Evolutionary conservation across 352 stramenopile genomes (phyloP), one percentile per base, ranked within the genome.

Genomic region (Hyaloperonospora arabidopsidis): DNA sequence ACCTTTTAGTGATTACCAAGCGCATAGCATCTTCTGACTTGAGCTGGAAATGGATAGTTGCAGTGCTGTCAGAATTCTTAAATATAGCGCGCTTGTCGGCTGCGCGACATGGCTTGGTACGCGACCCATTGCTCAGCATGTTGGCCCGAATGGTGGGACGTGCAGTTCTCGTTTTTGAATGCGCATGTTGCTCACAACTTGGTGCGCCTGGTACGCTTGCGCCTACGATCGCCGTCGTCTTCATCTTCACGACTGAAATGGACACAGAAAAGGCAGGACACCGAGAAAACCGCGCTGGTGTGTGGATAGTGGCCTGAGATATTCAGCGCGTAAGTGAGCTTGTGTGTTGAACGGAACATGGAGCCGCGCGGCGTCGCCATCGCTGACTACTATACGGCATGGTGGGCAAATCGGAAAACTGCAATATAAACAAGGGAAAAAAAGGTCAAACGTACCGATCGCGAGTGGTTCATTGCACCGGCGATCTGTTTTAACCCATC

Each of bases 111-210:
- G 36, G 36, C 36, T 43, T 43, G 36, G 36, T 43, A 43, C 36
- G 36, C 36, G 14, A 14, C 36, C 36, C 36, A 43, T 43, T 43
- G 36, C 36, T 43, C 36, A 43, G 36, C 36, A 43, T 43, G 36
- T 43, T 43, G 36, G 14, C 36, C 36, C 14, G 36, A 43, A 17
- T 43, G 14, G 36, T 43, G 36, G 36, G 36, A 43, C 36, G 36
- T 43, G 36, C 17, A 43, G 36, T n/a, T 43, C 36, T 43, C 36
- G 15, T 7, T 43, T 43, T 43, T 43, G 6, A 43, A 43, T 14
- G 36, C 36, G 36, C 36, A 7, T 14, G 36, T 43, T 14, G 17
- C 36, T 14, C 10, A 43, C 7, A 43, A 43, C 14, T 43, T 43
- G 36, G 36, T 43, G 36, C 36, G 36, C 15, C 36, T 43, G 15